Evolutionary conservation across 2,329 filamentous ascomycete genomes (phyloP), one percentile per base, ranked within the genome.

Genomic region (Myriosclerotinia scirpicola): DNA sequence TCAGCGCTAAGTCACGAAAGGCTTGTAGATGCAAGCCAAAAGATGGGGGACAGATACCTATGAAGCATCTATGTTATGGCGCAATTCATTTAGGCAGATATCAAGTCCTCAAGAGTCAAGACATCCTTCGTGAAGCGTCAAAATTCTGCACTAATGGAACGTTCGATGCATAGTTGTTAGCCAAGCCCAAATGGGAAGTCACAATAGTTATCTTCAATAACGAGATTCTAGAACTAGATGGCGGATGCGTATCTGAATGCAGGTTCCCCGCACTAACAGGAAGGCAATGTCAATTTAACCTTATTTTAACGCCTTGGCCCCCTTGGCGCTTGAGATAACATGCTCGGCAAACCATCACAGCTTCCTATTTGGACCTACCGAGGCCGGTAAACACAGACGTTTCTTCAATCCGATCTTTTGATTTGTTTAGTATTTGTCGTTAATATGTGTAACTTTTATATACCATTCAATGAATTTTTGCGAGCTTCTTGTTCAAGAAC

Each of bases 401-500:
- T 40, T 17, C 34, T 48, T 50, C 42, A 40, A 38, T 60, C 30
- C 15, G 20, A 30, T 50, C 15, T 40, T 52, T n/a, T 48, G 52
- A 22, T 58, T 64, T 58, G 53, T 46, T 65, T 40, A 44, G 46
- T 58, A 26, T 48, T 17, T 56, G n/a, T 48, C 42, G 17, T 15
- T 30, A 40, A 56, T 50, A 58, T 48, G 11, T 58, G 53, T 40
- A 15, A 20, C 30, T 50, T 30, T 38, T 2, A 8, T 46, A 26
- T 11, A 7, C 3, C 14, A 8, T 50, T 26, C 30, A 36, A 38
- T 22, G 44, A 34, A 38, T 5, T 59, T 59, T 40, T 38, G 20
- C 15, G 62, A 65, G 30, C 62, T 65, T 65, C 62, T 65, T 65
- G 30, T 58, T 65, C 54, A 38, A 42, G 53, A 65, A 56, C 26